These are phyloP conservation scores for Capsicum chinense DNA, from an alignment of 257 asterid genomes.

Conservation along the genomic window DNA sequence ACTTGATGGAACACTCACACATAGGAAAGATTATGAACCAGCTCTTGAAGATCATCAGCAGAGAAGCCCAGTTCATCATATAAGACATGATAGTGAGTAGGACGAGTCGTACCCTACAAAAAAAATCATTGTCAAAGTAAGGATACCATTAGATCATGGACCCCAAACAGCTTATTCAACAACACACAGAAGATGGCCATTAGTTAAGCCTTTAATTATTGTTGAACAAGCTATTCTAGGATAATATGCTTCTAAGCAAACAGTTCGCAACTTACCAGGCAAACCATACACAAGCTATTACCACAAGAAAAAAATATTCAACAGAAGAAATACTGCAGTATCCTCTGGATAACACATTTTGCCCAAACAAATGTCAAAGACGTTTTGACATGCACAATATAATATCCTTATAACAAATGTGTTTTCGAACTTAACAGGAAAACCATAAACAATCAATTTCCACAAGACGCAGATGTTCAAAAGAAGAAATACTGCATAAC, in stretches of 20 bases:
- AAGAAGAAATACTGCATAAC: no score
- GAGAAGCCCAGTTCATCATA: conserved; percentile 79
- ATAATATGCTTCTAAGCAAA: not conserved
- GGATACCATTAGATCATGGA: not conserved
- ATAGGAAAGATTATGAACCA: conserved; percentile 81
- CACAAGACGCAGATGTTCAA: no score
- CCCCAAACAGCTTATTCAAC: not conserved
- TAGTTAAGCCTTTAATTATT: not conserved
- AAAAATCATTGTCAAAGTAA: not conserved
- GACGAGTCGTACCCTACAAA: conserved; percentile 87
- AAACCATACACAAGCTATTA: no score
- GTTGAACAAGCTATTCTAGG: not conserved
- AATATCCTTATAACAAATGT: no score
- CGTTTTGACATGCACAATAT: no score
- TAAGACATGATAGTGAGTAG: conserved; percentile 86
- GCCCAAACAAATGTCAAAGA: not conserved
- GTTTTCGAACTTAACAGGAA: no score
- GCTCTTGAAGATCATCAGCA: conserved; percentile 88
- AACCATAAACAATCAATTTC: no score
- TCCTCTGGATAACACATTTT: no score
- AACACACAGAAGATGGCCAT: not conserved
- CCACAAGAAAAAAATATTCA: not conserved
- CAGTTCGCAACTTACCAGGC: not conserved
- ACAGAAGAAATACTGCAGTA: not conserved
- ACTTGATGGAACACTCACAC: conserved; percentile 59